Base-by-base conservation (phyloP, 495 filamentous ascomycete species). In the Lophiostoma macrostomum region DNA sequence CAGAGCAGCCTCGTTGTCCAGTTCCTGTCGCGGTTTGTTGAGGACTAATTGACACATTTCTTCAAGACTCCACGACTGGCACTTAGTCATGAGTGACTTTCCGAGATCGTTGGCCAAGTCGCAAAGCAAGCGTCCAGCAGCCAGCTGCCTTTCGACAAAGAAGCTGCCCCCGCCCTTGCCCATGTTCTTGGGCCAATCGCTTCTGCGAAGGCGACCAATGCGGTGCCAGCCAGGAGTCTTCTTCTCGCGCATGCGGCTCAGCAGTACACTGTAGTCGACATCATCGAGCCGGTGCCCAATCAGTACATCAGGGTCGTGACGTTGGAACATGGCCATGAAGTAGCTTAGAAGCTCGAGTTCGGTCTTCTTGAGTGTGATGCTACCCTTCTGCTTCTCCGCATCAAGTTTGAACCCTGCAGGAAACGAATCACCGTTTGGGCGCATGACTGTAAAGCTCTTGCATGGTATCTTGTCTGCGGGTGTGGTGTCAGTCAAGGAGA, bases 251-350 rank as follows among this genome's bases (percentile, higher is more conserved):
- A 98, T 76, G 16, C 93, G 83, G 67, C 80, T 93, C 5, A 98
- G 73, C 24, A 98, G 73, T 46, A 96, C 84, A 60, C 90, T 90
- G 60, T 93, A 95, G 61, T 98, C 93, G 3, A 98, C 90, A 61
- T 93, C 94, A 69, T 98, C 94, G 20, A 97, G 77, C 65, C 94
- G 86, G 64, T 97, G 93, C n/a, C 93, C 93, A 65, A 97, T 79
- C 20, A 97, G 74, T 23, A 95, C 90, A 74, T 98, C 93, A 6
- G 93, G 93, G 66, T 98, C 93, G 57, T 85, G 80, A 25, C 82
- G 76, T 59, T 95, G 86, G 23, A 97, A 75, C 57, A 96, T 80
- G 12, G 91, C 91, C 29, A 97, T 70, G 67, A 97, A 94, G 64
- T 87, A 87, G 53, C 85, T 85, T 23, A 98, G 73, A 22, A 98